A percentile compares a stretch with the other conserved stretches of the same genome.
Evolutionary conservation across 1,284 basidiomycete species (phyloP).

Genomic region (Moesziomyces antarcticus): DNA sequence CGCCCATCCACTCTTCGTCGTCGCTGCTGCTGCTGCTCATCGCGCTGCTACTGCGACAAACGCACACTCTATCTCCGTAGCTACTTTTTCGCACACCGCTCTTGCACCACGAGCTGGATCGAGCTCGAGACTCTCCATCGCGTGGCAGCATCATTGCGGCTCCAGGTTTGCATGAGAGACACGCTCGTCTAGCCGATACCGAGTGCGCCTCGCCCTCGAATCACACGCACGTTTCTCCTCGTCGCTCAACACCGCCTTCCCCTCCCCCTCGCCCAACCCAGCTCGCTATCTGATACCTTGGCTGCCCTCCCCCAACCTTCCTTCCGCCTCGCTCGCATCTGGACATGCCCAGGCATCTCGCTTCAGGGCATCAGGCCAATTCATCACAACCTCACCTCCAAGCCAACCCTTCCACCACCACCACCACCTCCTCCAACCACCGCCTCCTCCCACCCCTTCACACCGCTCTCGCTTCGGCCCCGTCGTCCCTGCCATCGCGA

Average conservation of each 20-base stretch:
- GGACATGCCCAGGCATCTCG: slow-evolving; percentile 25
- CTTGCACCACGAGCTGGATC: too few species aligned
- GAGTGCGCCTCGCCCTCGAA: too few species aligned
- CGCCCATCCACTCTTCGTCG: neutral
- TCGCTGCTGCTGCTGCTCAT: neutral
- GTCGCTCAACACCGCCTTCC: too few species aligned
- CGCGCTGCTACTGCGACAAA: too few species aligned
- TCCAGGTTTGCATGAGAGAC: too few species aligned
- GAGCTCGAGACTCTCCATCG: too few species aligned
- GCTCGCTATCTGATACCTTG: neutral
- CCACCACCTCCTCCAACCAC: slow-evolving; percentile 23
- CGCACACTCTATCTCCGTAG: too few species aligned
- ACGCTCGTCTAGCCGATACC: too few species aligned
- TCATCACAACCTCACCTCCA: neutral
- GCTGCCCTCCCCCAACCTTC: neutral
- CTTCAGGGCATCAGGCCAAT: slow-evolving; percentile 12
- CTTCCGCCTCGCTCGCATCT: slow-evolving; percentile 1
- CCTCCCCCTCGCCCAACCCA: too few species aligned
- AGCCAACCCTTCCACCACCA: neutral
- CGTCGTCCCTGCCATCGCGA: slow-evolving; percentile 7
- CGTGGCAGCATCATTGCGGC: too few species aligned
- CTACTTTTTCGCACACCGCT: too few species aligned
- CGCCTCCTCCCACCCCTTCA: slow-evolving; percentile 32
- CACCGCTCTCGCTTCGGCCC: slow-evolving; percentile 15
- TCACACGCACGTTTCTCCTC: too few species aligned